A percentile compares a stretch with the other conserved stretches of the same genome.
Evolutionary conservation across 140 eudicot species (phyloP).

Genomic region (Stevia rebaudiana): DNA sequence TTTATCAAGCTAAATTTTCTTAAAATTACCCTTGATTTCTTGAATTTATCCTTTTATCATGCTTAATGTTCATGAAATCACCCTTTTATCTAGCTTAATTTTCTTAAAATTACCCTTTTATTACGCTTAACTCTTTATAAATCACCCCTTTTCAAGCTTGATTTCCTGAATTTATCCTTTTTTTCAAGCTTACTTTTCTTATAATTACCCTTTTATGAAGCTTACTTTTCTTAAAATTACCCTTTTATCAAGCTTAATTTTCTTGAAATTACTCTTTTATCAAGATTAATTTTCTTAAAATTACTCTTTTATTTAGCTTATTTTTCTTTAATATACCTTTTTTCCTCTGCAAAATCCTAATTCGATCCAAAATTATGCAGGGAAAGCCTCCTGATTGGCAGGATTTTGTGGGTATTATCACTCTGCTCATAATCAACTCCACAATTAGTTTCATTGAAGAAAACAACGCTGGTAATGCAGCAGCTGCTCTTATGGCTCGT

Average conservation of each 20-base stretch:
- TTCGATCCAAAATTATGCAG: conserved; percentile 29
- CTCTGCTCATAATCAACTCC: conserved; percentile 82
- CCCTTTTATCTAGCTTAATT: too few species aligned
- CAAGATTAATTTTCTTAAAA: background rate
- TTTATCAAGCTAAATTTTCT: too few species aligned
- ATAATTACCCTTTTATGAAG: background rate
- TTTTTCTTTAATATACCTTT: background rate
- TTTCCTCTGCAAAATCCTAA: background rate
- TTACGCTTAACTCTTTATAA: too few species aligned
- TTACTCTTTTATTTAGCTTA: background rate
- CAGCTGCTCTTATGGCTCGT: conserved; percentile 99
- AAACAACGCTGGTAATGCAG: conserved; percentile 99
- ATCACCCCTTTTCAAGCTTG: too few species aligned
- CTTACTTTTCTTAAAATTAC: background rate
- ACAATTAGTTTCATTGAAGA: conserved; percentile 98
- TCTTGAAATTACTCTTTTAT: background rate
- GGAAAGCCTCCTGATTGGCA: conserved; percentile 99
- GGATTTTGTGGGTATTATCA: conserved; percentile 96
- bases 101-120: too few species aligned
- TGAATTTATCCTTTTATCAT: too few species aligned
- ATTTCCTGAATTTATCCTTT: too few species aligned
- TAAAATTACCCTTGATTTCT: too few species aligned
- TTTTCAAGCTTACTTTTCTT: too few species aligned
- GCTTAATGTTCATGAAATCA: too few species aligned
- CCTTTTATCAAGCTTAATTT: background rate